These are phyloP conservation scores for Alternaria sp. DNA, from an alignment of 2,329 filamentous ascomycete species.

Conservation along the genomic window DNA sequence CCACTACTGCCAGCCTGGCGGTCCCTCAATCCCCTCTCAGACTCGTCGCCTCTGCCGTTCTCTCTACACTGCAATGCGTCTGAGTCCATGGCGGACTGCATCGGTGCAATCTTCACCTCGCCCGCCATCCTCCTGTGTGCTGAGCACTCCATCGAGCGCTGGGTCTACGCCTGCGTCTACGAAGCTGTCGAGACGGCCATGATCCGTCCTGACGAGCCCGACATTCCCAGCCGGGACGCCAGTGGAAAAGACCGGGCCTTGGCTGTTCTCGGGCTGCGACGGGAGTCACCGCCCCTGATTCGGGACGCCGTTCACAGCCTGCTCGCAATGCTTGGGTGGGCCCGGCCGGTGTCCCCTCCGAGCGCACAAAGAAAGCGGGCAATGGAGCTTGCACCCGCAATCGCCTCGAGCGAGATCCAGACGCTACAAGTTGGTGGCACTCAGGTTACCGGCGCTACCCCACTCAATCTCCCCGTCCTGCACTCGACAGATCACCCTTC, in stretches of 20 bases:
- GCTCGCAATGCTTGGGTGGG: conserved; percentile 36
- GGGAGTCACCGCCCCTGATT: conserved; percentile 28
- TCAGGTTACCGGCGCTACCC: conserved; percentile 29
- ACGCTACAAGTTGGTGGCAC: conserved; percentile 26
- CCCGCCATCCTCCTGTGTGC: conserved; percentile 36
- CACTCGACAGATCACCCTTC: conserved; percentile 7
- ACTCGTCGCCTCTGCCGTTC: conserved; percentile 34
- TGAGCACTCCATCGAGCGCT: conserved; percentile 35
- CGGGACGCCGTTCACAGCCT: conserved; percentile 30
- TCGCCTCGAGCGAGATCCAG: conserved; percentile 9
- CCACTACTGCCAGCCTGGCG: conserved; percentile 36
- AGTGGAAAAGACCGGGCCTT: conserved; percentile 26
- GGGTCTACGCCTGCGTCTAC: conserved; percentile 32
- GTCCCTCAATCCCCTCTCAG: conserved; percentile 39
- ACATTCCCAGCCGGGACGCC: conserved; percentile 33
- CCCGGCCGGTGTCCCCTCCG: conserved; percentile 6
- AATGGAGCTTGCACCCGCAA: background rate
- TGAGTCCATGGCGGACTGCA: conserved; percentile 18
- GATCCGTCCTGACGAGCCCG: conserved; percentile 39
- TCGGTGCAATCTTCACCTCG: conserved; percentile 30
- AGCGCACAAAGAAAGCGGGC: conserved; percentile 2
- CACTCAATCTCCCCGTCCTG: conserved; percentile 27
- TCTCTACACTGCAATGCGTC: conserved; percentile 23
- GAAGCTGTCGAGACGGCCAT: conserved; percentile 40
- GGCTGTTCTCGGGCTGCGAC: conserved; percentile 30